phyloP scores from a whole-genome alignment of 352 stramenopile species.

The Phytopythium sindhum region DNA sequence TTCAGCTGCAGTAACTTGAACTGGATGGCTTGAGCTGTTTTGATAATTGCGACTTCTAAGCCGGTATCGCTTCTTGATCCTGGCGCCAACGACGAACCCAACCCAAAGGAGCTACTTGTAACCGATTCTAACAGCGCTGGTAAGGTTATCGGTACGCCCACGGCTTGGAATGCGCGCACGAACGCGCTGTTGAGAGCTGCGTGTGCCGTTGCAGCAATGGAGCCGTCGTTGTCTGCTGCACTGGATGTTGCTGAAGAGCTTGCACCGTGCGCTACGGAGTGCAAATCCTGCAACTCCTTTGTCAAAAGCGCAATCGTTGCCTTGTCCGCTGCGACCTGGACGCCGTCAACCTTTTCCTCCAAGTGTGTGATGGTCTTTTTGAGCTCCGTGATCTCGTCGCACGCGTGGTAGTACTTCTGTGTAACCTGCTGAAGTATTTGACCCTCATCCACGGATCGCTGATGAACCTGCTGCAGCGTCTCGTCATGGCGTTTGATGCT shows the following conservation, averaged over 20 bases:
- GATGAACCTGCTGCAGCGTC: conserved; percentile 53
- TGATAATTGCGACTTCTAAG: neutral
- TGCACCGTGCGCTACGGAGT: conserved; percentile 11
- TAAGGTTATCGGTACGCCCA: conserved; percentile 25
- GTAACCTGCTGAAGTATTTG: conserved; percentile 46
- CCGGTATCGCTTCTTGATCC: neutral
- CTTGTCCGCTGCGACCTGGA: conserved; percentile 63
- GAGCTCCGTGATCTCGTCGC: conserved; percentile 69
- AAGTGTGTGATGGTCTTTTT: conserved; percentile 61
- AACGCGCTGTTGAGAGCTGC: conserved; percentile 30
- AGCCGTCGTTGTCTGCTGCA: neutral
- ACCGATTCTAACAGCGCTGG: conserved; percentile 26
- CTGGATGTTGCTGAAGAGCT: neutral
- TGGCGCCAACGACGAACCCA: neutral
- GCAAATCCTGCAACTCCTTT: conserved; percentile 52
- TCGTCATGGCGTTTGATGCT: conserved; percentile 77
- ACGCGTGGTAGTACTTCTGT: conserved; percentile 61
- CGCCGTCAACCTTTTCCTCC: conserved; percentile 66
- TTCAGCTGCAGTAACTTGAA: conserved; percentile 24
- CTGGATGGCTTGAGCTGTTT: conserved; percentile 12
- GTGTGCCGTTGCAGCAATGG: conserved; percentile 8
- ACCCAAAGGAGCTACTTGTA: neutral
- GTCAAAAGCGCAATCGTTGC: conserved; percentile 60
- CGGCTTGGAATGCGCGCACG: conserved; percentile 25
- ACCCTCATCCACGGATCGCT: conserved; percentile 50